Percentiles rank a stretch among this genome's conserved stretches.
phyloP scores from a whole-genome alignment of 2,329 filamentous ascomycete species.

The Claviceps sp. region DNA sequence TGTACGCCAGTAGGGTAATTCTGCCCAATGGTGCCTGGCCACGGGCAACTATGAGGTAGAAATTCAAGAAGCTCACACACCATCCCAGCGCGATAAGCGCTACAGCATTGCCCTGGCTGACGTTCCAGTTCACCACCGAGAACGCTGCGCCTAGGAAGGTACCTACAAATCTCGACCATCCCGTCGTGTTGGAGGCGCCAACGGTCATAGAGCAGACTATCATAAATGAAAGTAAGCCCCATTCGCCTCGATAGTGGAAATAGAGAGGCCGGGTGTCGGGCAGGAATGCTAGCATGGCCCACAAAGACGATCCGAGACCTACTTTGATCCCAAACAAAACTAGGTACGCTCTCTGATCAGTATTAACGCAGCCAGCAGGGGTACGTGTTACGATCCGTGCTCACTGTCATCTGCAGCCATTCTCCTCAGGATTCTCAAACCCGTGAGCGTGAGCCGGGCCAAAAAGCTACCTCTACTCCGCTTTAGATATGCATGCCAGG shows the following conservation, averaged over 20 bases:
- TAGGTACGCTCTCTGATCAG: constrained; percentile 8
- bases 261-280: constrained; percentile 61
- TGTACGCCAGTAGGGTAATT: constrained; percentile 87
- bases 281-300: constrained; percentile 72
- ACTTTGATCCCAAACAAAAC: constrained; percentile 74
- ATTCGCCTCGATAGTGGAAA: constrained; percentile 76
- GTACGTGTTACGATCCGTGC: constrained; percentile 2
- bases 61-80: constrained; percentile 63
- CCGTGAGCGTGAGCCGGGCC: constrained; percentile 25
- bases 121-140: constrained; percentile 62
- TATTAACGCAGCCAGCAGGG: background rate
- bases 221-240: constrained; percentile 93
- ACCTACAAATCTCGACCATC: constrained; percentile 66
- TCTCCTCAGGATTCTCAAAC: constrained; percentile 28
- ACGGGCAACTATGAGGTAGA: constrained; percentile 70
- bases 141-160: constrained; percentile 65
- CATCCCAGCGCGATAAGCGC: constrained; percentile 64
- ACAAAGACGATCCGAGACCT: constrained; percentile 69
- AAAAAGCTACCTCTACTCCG: constrained; percentile 27
- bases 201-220: constrained; percentile 92
- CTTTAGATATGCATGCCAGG: constrained; percentile 33
- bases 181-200: constrained; percentile 81
- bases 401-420: constrained; percentile 35
- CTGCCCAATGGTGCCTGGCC: constrained; percentile 75
- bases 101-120: constrained; percentile 56